Evolutionary conservation across 169 alveolate genomes (phyloP).

Genomic region (Plasmodium knowlesi): DNA sequence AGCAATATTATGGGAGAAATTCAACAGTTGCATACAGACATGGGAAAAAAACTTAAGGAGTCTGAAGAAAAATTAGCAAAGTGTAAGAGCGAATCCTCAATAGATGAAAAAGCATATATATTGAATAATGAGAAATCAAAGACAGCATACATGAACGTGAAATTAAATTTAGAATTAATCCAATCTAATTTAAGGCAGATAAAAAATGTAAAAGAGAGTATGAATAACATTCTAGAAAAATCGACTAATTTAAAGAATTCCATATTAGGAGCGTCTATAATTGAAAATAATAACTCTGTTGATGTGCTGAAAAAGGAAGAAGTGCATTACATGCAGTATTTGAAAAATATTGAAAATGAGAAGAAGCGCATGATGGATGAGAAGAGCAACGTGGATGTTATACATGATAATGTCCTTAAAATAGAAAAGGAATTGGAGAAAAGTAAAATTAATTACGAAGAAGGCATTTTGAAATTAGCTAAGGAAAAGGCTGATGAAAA

Average conservation of each 20-base stretch:
- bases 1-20: not conserved
- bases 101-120: not conserved
- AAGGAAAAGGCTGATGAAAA: conserved; percentile 7
- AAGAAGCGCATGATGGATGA: not conserved
- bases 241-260: not conserved
- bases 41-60: not conserved
- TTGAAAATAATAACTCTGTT: not conserved
- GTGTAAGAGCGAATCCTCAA: not conserved
- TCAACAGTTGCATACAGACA: not conserved
- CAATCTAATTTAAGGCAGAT: not conserved
- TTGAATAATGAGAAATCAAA: conserved; percentile 15
- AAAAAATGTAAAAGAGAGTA: not conserved
- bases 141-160: not conserved
- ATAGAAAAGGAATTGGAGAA: conserved; percentile 18
- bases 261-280: not conserved
- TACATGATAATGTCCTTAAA: not conserved
- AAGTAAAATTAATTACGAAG: conserved; percentile 10
- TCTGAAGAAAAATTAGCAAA: not conserved
- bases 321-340: not conserved
- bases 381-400: not conserved
- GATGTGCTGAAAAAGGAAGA: conserved; percentile 17
- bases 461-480: not conserved
- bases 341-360: conserved; percentile 15
- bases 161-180: not conserved
- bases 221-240: not conserved